Evolutionary conservation across 495 filamentous ascomycete genomes (phyloP).

Genomic region (Immersiella caudata): DNA sequence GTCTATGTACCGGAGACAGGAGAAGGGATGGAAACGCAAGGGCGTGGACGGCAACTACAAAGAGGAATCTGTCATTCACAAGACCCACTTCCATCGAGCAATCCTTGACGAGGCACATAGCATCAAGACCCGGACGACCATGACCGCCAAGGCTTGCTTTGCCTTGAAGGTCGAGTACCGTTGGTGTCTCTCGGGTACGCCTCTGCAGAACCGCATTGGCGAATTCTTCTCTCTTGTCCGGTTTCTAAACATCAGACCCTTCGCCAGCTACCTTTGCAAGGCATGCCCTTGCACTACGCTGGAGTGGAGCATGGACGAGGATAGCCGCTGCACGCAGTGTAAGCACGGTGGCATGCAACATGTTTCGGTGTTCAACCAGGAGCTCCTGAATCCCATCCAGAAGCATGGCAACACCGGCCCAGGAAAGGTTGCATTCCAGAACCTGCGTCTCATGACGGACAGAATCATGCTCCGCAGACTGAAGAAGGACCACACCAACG

Average conservation of each 20-base stretch:
- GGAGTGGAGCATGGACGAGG: conserved; percentile 77
- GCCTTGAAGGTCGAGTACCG: conserved; percentile 83
- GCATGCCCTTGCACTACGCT: conserved; percentile 75
- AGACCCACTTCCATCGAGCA: conserved; percentile 83
- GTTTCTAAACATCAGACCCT: conserved; percentile 84
- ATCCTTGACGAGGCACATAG: conserved; percentile 96
- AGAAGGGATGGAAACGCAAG: conserved; percentile 83
- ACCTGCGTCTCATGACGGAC: conserved; percentile 82
- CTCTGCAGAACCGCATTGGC: conserved; percentile 93
- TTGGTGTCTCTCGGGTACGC: conserved; percentile 94
- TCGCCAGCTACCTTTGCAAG: conserved; percentile 92
- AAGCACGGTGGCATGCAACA: conserved; percentile 73
- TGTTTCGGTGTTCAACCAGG: conserved; percentile 93
- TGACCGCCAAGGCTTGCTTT: conserved; percentile 92
- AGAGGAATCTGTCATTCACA: conserved; percentile 85
- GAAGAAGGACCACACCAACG: conserved; percentile 86
- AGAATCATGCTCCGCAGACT: conserved; percentile 92
- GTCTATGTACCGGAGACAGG: conserved; percentile 87
- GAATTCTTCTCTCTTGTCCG: conserved; percentile 95
- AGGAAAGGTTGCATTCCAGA: conserved; percentile 70
- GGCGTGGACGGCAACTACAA: conserved; percentile 59
- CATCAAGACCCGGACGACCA: conserved; percentile 88
- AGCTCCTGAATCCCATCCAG: conserved; percentile 82
- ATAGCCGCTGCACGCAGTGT: conserved; percentile 69
- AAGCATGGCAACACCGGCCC: conserved; percentile 52